Evolutionary conservation across 345 rosid species (phyloP).

Genomic region (Camelina laxa): DNA sequence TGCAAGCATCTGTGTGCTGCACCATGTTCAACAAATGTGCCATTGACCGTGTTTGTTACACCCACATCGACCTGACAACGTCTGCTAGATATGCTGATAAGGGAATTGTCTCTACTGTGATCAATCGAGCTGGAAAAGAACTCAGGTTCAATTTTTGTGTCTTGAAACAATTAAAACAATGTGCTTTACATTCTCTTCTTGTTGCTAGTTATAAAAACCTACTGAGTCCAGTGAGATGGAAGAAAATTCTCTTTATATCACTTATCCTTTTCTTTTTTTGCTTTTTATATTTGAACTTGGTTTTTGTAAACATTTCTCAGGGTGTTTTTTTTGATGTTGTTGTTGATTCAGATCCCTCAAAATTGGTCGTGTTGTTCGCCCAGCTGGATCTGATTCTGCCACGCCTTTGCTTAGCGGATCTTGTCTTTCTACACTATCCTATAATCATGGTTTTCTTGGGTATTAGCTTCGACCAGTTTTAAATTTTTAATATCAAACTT

Average conservation of each 20-base stretch:
- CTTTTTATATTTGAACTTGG: slow-evolving; percentile 9
- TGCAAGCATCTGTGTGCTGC: slow-evolving; percentile 78
- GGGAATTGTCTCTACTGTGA: slow-evolving; percentile 77
- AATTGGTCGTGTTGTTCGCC: slow-evolving; percentile 79
- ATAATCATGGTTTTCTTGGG: slow-evolving; percentile 36
- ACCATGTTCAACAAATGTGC: slow-evolving; percentile 83
- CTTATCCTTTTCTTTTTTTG: too few relatives aligned
- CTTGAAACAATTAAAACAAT: background rate
- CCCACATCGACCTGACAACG: slow-evolving; percentile 74
- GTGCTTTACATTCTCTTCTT: background rate
- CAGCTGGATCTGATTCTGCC: slow-evolving; percentile 45
- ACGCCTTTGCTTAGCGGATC: slow-evolving; percentile 62
- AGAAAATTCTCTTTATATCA: background rate
- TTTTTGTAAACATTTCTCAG: background rate
- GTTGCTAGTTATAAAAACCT: background rate
- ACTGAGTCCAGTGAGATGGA: background rate
- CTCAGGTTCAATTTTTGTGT: slow-evolving; percentile 55
- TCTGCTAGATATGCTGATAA: slow-evolving; percentile 67
- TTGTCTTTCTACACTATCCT: slow-evolving; percentile 62
- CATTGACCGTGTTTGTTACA: slow-evolving; percentile 79
- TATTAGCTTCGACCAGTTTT: slow-evolving; percentile 2
- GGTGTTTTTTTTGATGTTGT: too few relatives aligned
- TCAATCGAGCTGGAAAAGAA: slow-evolving; percentile 83
- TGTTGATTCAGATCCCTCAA: slow-evolving; percentile 64
- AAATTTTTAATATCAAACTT: background rate